These are phyloP conservation scores for Voacanga thouarsii DNA, from an alignment of 257 asterid genomes.

Conservation along the genomic window DNA sequence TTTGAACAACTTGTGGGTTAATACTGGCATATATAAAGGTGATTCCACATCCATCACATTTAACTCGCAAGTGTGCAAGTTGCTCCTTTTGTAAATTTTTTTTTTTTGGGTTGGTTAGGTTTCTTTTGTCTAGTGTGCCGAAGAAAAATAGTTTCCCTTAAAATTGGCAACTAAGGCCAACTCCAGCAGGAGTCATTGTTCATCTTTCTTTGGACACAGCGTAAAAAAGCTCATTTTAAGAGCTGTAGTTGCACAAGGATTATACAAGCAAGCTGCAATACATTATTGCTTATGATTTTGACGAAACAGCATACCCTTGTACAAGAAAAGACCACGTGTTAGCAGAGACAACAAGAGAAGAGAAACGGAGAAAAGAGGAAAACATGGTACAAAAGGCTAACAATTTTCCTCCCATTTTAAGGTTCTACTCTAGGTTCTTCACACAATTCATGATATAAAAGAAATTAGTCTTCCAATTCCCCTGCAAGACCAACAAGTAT, in stretches of 20 bases:
- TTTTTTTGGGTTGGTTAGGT: too few relatives aligned
- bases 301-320: constrained; percentile 3
- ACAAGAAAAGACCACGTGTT: background rate
- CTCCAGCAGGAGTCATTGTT: background rate
- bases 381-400: constrained; percentile 2
- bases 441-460: constrained; percentile 16
- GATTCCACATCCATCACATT: too few relatives aligned
- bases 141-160: too few relatives aligned
- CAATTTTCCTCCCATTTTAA: background rate
- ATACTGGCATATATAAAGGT: background rate
- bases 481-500: background rate
- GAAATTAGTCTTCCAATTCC: background rate
- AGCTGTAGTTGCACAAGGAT: background rate
- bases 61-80: too few relatives aligned
- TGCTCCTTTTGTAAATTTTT: too few relatives aligned
- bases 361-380: background rate
- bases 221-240: background rate
- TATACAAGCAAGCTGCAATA: background rate
- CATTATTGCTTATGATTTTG: background rate
- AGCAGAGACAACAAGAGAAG: constrained; percentile 10
- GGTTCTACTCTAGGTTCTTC: constrained; percentile 12
- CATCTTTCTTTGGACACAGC: too few relatives aligned
- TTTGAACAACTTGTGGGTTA: background rate
- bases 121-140: too few relatives aligned
- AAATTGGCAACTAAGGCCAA: too few relatives aligned